Conservation (phyloP, 768 basidiomycete genomes). For the Phanerochaete carnosa region DNA sequence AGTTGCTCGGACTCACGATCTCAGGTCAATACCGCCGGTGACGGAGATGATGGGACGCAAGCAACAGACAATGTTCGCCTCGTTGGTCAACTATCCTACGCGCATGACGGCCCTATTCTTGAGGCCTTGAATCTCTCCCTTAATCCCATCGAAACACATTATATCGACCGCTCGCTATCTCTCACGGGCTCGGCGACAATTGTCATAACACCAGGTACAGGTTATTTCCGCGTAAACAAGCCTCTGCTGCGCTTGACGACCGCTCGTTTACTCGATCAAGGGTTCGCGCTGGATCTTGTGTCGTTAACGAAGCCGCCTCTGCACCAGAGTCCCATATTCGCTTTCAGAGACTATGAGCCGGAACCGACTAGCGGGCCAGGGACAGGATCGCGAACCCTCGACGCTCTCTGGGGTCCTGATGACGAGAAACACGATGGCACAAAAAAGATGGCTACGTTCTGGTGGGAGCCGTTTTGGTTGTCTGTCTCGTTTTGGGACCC, state of each 20-base stretch:
- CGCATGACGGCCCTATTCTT: slow-evolving; percentile 93
- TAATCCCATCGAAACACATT: slow-evolving; percentile 91
- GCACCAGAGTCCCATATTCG: slow-evolving; percentile 91
- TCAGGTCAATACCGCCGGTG: not conserved
- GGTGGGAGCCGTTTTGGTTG: slow-evolving; percentile 92
- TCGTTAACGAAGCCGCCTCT: slow-evolving; percentile 88
- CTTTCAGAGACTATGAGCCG: slow-evolving; percentile 71
- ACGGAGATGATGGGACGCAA: too few relatives aligned
- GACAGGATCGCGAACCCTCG: slow-evolving; percentile 27
- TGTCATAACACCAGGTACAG: slow-evolving; percentile 90
- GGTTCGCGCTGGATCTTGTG: slow-evolving; percentile 85
- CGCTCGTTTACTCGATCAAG: slow-evolving; percentile 90
- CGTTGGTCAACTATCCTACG: slow-evolving; percentile 76
- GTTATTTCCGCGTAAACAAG: slow-evolving; percentile 91
- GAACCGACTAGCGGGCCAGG: slow-evolving; percentile 24
- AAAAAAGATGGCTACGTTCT: slow-evolving; percentile 57
- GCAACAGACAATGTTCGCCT: slow-evolving; percentile 52
- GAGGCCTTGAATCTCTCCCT: slow-evolving; percentile 92
- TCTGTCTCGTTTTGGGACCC: slow-evolving; percentile 83
- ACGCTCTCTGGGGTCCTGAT: slow-evolving; percentile 76
- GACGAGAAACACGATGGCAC: slow-evolving; percentile 36
- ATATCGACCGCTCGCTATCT: slow-evolving; percentile 91
- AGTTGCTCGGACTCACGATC: slow-evolving; percentile 6
- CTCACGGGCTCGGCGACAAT: slow-evolving; percentile 83
- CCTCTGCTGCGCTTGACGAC: slow-evolving; percentile 88